Conservation (phyloP, 2,329 filamentous ascomycete genomes). For the Alternaria sp. region DNA sequence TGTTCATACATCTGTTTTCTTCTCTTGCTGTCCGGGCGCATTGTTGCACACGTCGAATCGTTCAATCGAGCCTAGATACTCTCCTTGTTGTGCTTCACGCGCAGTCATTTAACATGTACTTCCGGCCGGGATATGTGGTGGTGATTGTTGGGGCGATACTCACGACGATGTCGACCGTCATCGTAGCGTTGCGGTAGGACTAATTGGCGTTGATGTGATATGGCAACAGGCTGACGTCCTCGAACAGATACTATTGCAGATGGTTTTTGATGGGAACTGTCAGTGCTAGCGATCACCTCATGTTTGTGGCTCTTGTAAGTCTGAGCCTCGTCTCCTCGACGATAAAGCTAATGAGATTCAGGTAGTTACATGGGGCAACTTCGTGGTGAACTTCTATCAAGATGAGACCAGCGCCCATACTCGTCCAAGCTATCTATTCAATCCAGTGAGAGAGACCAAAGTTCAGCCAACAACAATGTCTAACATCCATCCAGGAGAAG, state of each 20-base stretch:
- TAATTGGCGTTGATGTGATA: not conserved
- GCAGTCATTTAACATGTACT: slow-evolving; percentile 25
- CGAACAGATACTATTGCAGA: slow-evolving; percentile 43
- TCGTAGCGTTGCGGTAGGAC: slow-evolving; percentile 41
- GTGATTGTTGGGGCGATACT: slow-evolving; percentile 43
- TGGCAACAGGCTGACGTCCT: slow-evolving; percentile 2
- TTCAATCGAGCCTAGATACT: not conserved
- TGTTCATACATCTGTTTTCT: slow-evolving; percentile 10
- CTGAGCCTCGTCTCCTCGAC: not conserved
- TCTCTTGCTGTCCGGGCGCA: slow-evolving; percentile 7
- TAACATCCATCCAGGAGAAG: slow-evolving; percentile 35
- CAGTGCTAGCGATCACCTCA: slow-evolving; percentile 43
- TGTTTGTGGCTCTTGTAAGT: slow-evolving; percentile 42
- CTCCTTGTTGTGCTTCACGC: not conserved
- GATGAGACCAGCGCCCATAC: slow-evolving; percentile 37
- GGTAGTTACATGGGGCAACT: slow-evolving; percentile 46
- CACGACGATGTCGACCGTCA: slow-evolving; percentile 44
- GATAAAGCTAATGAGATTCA: slow-evolving; percentile 20
- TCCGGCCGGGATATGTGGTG: slow-evolving; percentile 43
- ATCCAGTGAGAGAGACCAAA: slow-evolving; percentile 27
- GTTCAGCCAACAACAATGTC: not conserved
- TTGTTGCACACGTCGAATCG: slow-evolving; percentile 1
- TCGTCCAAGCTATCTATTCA: slow-evolving; percentile 31
- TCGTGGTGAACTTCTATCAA: slow-evolving; percentile 46
- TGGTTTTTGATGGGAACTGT: slow-evolving; percentile 41